These are phyloP conservation scores for Saccharomyces hybrid DNA, from an alignment of 1,139 yeast genomes.

Conservation along the genomic window DNA sequence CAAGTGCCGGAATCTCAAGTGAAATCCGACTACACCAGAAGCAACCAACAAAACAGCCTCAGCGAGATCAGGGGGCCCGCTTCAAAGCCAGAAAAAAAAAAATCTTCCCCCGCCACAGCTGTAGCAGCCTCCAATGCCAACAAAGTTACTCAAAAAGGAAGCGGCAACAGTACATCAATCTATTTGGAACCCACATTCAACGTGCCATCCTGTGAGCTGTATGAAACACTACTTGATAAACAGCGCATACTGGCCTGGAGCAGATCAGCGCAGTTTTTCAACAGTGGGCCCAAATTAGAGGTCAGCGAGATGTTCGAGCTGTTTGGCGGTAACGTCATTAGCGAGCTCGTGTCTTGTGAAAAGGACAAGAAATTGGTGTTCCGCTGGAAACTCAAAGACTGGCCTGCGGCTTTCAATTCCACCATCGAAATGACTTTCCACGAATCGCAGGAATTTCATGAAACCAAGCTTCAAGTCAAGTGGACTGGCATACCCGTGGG, in stretches of 20 bases:
- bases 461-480: conserved; percentile 69
- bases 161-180: conserved; percentile 62
- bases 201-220: conserved; percentile 81
- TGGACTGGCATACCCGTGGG: conserved; percentile 94
- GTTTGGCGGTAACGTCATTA: conserved; percentile 85
- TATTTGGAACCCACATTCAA: conserved; percentile 75
- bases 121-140: conserved; percentile 16
- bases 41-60: conserved; percentile 42
- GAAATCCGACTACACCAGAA: conserved; percentile 57
- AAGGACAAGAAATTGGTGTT: conserved; percentile 49
- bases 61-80: conserved; percentile 19
- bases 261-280: conserved; percentile 43
- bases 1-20: conserved; percentile 70
- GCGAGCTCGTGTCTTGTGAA: conserved; percentile 50
- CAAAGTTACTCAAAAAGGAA: conserved; percentile 29
- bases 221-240: conserved; percentile 65
- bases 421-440: conserved; percentile 55
- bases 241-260: conserved; percentile 85
- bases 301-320: conserved; percentile 60
- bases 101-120: conserved; percentile 9
- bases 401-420: conserved; percentile 74
- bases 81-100: conserved; percentile 9
- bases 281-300: conserved; percentile 16
- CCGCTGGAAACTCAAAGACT: conserved; percentile 80
- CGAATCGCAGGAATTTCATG: conserved; percentile 60